A percentile compares a stretch with the other conserved stretches of the same genome.
These are phyloP conservation scores for Lactarius indigo DNA, from an alignment of 768 basidiomycete species.

Conservation along the genomic window DNA sequence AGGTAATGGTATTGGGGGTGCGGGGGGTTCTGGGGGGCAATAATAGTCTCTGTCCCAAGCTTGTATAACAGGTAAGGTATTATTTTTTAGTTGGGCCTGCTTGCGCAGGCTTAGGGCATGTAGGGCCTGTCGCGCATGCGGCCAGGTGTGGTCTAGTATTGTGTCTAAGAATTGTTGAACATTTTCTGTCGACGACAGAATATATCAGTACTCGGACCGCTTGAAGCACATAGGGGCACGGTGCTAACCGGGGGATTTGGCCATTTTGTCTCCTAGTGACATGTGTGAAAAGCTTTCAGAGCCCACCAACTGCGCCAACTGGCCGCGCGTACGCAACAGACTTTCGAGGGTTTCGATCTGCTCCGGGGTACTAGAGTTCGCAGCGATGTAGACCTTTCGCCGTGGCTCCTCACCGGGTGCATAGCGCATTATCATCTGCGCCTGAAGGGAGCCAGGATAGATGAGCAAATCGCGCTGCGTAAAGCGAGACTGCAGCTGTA, in stretches of 20 bases:
- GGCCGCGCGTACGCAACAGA: constrained; percentile 71
- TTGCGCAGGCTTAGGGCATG: constrained; percentile 65
- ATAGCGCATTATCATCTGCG: constrained; percentile 89
- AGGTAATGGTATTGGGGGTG: constrained; percentile 68
- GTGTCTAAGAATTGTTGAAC: constrained; percentile 83
- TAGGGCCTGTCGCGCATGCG: constrained; percentile 73
- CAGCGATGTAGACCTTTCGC: constrained; percentile 75
- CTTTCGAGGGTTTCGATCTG: constrained; percentile 76
- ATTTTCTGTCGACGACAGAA: constrained; percentile 52
- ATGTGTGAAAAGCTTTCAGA: constrained; percentile 83
- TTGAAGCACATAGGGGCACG: constrained; percentile 1
- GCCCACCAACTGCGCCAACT: constrained; percentile 82
- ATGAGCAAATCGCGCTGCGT: constrained; percentile 74
- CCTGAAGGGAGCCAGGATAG: constrained; percentile 84
- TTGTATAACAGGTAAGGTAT: constrained; percentile 62
- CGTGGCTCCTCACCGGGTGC: constrained; percentile 83
- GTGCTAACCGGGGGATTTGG: constrained; percentile 77
- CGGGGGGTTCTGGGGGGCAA: constrained; percentile 73
- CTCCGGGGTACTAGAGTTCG: constrained; percentile 69
- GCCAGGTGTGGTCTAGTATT: constrained; percentile 73
- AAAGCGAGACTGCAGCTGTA: constrained; percentile 72
- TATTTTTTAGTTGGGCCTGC: constrained; percentile 62
- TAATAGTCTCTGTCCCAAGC: constrained; percentile 99
- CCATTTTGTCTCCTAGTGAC: constrained; percentile 94
- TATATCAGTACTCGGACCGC: constrained; percentile 1